Evolutionary conservation across 306 rosid species (phyloP).

Genomic region (Medicago arabica): DNA sequence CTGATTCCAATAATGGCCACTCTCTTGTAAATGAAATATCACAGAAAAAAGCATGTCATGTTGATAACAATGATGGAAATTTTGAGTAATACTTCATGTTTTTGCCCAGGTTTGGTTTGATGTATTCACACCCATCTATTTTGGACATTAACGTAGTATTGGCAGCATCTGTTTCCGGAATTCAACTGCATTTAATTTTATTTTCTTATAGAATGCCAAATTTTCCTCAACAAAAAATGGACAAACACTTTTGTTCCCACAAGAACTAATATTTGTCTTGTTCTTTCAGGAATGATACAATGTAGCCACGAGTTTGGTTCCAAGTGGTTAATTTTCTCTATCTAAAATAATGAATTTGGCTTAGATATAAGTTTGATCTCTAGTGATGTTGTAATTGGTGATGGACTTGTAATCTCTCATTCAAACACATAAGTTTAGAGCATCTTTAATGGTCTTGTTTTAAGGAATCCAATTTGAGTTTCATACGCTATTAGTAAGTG

Average conservation of each 20-base stretch:
- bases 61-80: conserved; percentile 43
- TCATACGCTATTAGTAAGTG: background rate
- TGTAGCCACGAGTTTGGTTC: too few relatives aligned
- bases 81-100: conserved; percentile 44
- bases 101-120: conserved; percentile 29
- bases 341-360: too few relatives aligned
- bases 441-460: background rate
- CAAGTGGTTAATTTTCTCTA: too few relatives aligned
- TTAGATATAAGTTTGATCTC: too few relatives aligned
- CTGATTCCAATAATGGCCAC: background rate
- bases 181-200: background rate
- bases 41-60: background rate
- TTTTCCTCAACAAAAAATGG: background rate
- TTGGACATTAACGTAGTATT: background rate
- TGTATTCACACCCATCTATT: background rate
- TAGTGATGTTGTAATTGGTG: too few relatives aligned
- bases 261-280: background rate
- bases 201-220: background rate
- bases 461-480: too few relatives aligned
- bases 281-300: too few relatives aligned
- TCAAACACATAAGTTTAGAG: background rate
- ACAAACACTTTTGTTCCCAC: background rate
- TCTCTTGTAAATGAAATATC: conserved; percentile 6
- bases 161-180: background rate
- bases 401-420: too few relatives aligned